phyloP scores from a whole-genome alignment of 1,139 yeast genomes.

The Suhomyces bribrorum region DNA sequence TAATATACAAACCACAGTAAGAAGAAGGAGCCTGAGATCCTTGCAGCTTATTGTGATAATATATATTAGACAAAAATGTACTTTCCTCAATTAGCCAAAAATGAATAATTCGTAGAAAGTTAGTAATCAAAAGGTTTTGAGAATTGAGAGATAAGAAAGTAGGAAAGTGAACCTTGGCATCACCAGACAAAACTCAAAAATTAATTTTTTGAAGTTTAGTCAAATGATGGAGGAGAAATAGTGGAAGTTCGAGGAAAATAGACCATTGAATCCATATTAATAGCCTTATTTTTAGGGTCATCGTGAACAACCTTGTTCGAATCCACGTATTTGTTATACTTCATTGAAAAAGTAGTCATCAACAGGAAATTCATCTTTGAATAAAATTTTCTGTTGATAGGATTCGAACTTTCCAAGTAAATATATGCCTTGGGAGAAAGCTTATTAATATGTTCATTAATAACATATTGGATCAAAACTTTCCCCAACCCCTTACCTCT shows the following conservation, averaged over 20 bases:
- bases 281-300: slow-evolving; percentile 25
- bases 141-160: too few relatives aligned
- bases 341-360: slow-evolving; percentile 47
- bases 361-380: slow-evolving; percentile 50
- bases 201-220: too few relatives aligned
- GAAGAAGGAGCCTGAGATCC: slow-evolving; percentile 18
- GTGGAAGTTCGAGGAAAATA: slow-evolving; percentile 12
- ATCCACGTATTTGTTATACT: slow-evolving; percentile 25
- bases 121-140: too few relatives aligned
- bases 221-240: slow-evolving; percentile 7
- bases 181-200: too few relatives aligned
- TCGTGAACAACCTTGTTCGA: slow-evolving; percentile 18
- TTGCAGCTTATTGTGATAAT: slow-evolving; percentile 20
- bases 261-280: slow-evolving; percentile 46
- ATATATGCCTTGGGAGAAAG: slow-evolving; percentile 14
- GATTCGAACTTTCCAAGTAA: slow-evolving; percentile 55
- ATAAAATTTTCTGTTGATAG: slow-evolving; percentile 50
- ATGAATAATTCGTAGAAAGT: slow-evolving; percentile 11
- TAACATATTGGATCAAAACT: slow-evolving; percentile 31
- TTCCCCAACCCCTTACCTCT: slow-evolving; percentile 44
- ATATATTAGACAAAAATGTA: slow-evolving; percentile 23
- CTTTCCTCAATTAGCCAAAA: slow-evolving; percentile 13
- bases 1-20: slow-evolving; percentile 23
- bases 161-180: too few relatives aligned
- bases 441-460: slow-evolving; percentile 17